Percentiles rank a stretch among this genome's conserved stretches.
These are phyloP conservation scores for Chlorella sp. DNA, from an alignment of 139 green algal species.

Conservation along the genomic window DNA sequence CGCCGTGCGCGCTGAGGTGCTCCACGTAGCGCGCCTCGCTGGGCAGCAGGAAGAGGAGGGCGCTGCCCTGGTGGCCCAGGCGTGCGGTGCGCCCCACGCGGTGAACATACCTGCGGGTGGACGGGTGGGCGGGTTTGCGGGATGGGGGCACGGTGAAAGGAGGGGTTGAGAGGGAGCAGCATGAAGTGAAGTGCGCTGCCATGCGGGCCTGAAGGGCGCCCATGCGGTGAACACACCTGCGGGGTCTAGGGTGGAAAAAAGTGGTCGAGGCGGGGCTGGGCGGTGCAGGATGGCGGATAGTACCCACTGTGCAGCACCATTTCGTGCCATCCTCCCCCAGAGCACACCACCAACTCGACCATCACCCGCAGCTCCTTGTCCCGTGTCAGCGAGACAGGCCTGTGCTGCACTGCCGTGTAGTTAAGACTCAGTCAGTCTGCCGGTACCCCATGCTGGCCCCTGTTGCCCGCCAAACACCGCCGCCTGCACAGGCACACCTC, in stretches of 20 bases:
- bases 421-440: too few species aligned
- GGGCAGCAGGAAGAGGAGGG: constrained; percentile 89
- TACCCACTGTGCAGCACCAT: too few species aligned
- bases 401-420: too few species aligned
- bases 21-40: constrained; percentile 82
- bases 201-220: too few species aligned
- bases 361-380: too few species aligned
- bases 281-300: too few species aligned
- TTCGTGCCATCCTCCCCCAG: too few species aligned
- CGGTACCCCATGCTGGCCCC: too few species aligned
- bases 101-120: constrained; percentile 73
- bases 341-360: too few species aligned
- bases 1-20: constrained; percentile 65
- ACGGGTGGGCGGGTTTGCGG: background rate
- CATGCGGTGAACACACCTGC: background rate
- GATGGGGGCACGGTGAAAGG: background rate
- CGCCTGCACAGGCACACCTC: background rate
- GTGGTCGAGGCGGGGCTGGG: background rate
- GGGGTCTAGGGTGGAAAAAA: background rate
- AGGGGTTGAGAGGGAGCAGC: background rate
- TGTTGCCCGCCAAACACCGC: background rate
- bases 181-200: background rate
- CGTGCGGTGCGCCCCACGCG: constrained; percentile 91
- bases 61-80: constrained; percentile 83
- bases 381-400: too few species aligned